A percentile compares a stretch with the other conserved stretches of the same genome.
Conservation (phyloP, 768 basidiomycete genomes). For the Sarcodon aspratus region DNA sequence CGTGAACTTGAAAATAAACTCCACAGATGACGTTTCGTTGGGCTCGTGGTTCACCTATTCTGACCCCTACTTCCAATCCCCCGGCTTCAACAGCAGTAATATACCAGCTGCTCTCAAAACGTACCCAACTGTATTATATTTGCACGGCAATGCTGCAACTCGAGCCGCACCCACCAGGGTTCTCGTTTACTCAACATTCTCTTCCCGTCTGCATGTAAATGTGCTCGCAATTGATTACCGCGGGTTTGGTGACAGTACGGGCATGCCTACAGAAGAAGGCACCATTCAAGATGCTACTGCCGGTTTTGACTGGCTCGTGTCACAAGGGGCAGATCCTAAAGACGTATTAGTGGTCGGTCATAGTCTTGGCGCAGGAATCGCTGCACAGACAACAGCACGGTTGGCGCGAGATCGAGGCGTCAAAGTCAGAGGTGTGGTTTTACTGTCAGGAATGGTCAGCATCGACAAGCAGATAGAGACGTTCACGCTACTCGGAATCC, state of each 20-base stretch:
- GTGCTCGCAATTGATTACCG: slow-evolving; percentile 86
- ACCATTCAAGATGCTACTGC: slow-evolving; percentile 62
- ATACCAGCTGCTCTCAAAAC: slow-evolving; percentile 42
- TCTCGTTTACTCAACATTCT: slow-evolving; percentile 53
- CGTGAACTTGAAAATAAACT: slow-evolving; percentile 55
- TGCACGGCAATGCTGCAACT: slow-evolving; percentile 85
- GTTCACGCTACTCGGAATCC: slow-evolving; percentile 57
- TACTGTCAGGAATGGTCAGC: slow-evolving; percentile 29
- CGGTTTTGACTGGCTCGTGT: slow-evolving; percentile 69
- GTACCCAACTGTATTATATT: slow-evolving; percentile 75
- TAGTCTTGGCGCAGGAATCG: slow-evolving; percentile 82
- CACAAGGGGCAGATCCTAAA: slow-evolving; percentile 41
- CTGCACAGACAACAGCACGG: slow-evolving; percentile 25
- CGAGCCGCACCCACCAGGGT: slow-evolving; percentile 60
- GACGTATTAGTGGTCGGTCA: slow-evolving; percentile 75
- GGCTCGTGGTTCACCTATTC: slow-evolving; percentile 84
- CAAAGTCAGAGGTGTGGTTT: slow-evolving; percentile 25
- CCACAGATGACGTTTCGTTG: slow-evolving; percentile 65
- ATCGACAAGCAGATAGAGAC: slow-evolving; percentile 44
- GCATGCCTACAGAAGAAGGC: slow-evolving; percentile 66
- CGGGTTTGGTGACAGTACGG: slow-evolving; percentile 83
- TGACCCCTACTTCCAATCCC: slow-evolving; percentile 45
- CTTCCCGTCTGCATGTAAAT: slow-evolving; percentile 57
- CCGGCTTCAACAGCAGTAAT: slow-evolving; percentile 23
- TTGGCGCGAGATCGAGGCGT: slow-evolving; percentile 27